Percentiles rank a stretch among this genome's conserved stretches.
These are phyloP conservation scores for Penicillium oxalicum DNA, from an alignment of 2,329 filamentous ascomycete genomes.

Conservation along the genomic window DNA sequence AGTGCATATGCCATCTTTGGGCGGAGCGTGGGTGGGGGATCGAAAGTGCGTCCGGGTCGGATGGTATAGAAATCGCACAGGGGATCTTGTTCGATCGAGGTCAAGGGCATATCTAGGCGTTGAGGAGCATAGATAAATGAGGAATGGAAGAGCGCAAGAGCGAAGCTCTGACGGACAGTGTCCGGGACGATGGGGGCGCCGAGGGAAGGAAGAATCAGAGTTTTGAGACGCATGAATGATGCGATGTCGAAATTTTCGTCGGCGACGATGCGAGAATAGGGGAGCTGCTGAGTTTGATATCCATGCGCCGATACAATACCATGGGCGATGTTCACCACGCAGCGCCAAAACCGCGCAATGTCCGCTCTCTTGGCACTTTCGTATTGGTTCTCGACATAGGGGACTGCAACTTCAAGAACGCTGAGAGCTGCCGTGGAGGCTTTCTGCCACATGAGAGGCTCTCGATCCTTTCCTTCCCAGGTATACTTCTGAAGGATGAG, in stretches of 20 bases:
- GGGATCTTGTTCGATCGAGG: conserved; percentile 43
- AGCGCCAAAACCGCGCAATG: conserved; percentile 61
- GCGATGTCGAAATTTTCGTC: conserved; percentile 79
- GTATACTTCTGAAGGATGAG: conserved; percentile 75
- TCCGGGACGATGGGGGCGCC: conserved; percentile 62
- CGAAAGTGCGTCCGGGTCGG: conserved; percentile 66
- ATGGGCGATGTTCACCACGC: conserved; percentile 58
- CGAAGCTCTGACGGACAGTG: conserved; percentile 61
- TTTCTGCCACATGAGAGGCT: conserved; percentile 68
- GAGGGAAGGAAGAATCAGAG: conserved; percentile 66
- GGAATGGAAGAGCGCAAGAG: conserved; percentile 69
- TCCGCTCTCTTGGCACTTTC: conserved; percentile 28
- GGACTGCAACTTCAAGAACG: conserved; percentile 61
- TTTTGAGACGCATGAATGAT: conserved; percentile 61
- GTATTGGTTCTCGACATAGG: conserved; percentile 49
- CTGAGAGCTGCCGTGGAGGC: conserved; percentile 66
- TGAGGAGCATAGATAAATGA: conserved; percentile 74
- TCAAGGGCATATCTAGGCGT: conserved; percentile 51
- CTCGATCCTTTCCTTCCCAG: conserved; percentile 66
- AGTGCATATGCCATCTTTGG: conserved; percentile 72
- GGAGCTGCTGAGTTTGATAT: conserved; percentile 38
- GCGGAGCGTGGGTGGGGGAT: conserved; percentile 59
- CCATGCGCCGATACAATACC: conserved; percentile 65
- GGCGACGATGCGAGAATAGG: conserved; percentile 45
- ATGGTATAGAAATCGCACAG: conserved; percentile 58